Evolutionary conservation across 1,139 yeast species (phyloP), one percentile per base, ranked within the genome.

Genomic region (Hanseniaspora sp.): DNA sequence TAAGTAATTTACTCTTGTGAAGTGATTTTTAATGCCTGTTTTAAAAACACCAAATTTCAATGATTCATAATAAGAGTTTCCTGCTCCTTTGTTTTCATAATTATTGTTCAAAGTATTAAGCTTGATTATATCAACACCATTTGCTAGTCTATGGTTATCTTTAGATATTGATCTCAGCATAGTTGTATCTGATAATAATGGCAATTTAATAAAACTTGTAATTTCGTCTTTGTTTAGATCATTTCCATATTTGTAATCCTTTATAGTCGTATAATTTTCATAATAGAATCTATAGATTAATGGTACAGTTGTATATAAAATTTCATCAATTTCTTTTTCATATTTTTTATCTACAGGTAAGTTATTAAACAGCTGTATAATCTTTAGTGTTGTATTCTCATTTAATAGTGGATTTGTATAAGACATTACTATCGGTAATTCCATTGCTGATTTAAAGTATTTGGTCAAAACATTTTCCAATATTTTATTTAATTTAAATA

Each of bases 281-380:
- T 51, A 51, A 11, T 51, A 51, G 18, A 35, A 51, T n/a, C 28
- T 44, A 33, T 44, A 51, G 7, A 51, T 13, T 5, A 51, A 15
- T 7, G 54, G 54, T 29, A 51, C 29, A 17, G 54, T 51, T 12
- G 13, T 18, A 29, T 44, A 51, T n/a, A 51, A 31, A 8, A 51
- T 51, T 7, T 44, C 37, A 7, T 33, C 29, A 30, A 37, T 13
- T 13, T 15, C 18, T 37, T 31, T 15, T 18, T n/a, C 7, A n/a
- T 43, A 17, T 7, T 13, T n/a, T 11, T 29, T n/a, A 43, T 29
- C 18, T 23, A 48, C 17, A 11, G 53, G 34, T 5, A 34, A 7
- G 31, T 33, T 13, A n/a, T 49, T 44, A 3, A 49, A 30, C 2
- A 31, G 5, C 13, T 18, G 31, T 5, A 49, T 38, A 18, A 49